Conservation (phyloP, 2,329 filamentous ascomycete species). For the Talaromyces verruculosus region DNA sequence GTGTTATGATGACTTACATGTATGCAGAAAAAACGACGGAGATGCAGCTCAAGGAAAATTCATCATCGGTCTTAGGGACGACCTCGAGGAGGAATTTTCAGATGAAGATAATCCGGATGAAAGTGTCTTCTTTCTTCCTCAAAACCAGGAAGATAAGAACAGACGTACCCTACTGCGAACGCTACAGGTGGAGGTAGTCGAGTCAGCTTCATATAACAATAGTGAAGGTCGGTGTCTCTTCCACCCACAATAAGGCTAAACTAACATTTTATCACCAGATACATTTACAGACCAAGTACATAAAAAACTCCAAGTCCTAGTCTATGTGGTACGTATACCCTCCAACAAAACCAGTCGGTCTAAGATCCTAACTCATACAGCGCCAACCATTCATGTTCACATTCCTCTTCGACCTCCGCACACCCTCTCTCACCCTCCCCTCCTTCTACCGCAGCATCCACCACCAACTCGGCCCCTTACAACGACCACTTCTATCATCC, state of each 20-base stretch:
- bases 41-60: slow-evolving; percentile 35
- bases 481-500: slow-evolving; percentile 47
- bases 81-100: slow-evolving; percentile 40
- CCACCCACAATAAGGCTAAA: background rate
- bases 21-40: slow-evolving; percentile 11
- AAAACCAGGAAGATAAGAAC: slow-evolving; percentile 27
- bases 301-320: slow-evolving; percentile 39
- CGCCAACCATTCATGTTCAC: slow-evolving; percentile 54
- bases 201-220: slow-evolving; percentile 14
- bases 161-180: slow-evolving; percentile 39
- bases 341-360: too few species aligned
- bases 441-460: slow-evolving; percentile 51
- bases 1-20: background rate
- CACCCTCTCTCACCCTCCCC: slow-evolving; percentile 42
- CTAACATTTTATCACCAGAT: background rate
- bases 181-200: slow-evolving; percentile 35
- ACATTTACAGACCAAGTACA: slow-evolving; percentile 6
- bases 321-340: slow-evolving; percentile 42
- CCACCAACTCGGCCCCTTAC: slow-evolving; percentile 50
- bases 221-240: slow-evolving; percentile 15
- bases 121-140: slow-evolving; percentile 23
- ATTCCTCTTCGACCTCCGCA: slow-evolving; percentile 49
- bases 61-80: slow-evolving; percentile 46
- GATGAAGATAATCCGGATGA: slow-evolving; percentile 36
- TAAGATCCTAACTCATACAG: slow-evolving; percentile 23